phyloP scores from a whole-genome alignment of 2,329 filamentous ascomycete species.

The Exophiala bonariae region DNA sequence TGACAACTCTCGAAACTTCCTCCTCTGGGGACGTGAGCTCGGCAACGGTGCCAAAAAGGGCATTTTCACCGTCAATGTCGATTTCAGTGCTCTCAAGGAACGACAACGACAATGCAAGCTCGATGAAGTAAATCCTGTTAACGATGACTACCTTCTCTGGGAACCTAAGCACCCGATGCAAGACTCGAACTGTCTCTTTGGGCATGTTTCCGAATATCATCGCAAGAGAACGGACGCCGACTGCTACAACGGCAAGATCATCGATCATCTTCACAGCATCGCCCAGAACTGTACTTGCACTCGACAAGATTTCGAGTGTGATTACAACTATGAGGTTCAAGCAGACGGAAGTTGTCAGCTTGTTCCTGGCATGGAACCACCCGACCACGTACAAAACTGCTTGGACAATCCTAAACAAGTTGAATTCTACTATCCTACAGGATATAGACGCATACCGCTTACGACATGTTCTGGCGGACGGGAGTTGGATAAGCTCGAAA shows the following conservation, averaged over 20 bases:
- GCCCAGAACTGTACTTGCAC: slow-evolving; percentile 77
- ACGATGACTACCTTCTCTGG: slow-evolving; percentile 80
- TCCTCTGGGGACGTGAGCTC: slow-evolving; percentile 75
- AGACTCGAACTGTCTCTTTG: slow-evolving; percentile 82
- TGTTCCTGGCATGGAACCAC: slow-evolving; percentile 69
- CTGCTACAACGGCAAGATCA: slow-evolving; percentile 77
- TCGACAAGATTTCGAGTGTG: slow-evolving; percentile 88
- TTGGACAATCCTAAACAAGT: slow-evolving; percentile 63
- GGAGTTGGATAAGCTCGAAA: slow-evolving; percentile 68
- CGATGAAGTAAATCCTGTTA: slow-evolving; percentile 60
- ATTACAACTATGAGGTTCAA: slow-evolving; percentile 88
- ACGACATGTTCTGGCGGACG: slow-evolving; percentile 79
- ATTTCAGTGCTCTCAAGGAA: slow-evolving; percentile 80
- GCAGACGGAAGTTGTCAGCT: slow-evolving; percentile 74
- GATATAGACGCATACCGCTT: slow-evolving; percentile 85
- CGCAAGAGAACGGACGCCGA: slow-evolving; percentile 78
- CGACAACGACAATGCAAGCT: slow-evolving; percentile 64
- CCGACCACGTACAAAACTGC: slow-evolving; percentile 61
- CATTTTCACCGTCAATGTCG: slow-evolving; percentile 76
- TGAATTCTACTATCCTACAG: slow-evolving; percentile 81
- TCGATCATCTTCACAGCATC: slow-evolving; percentile 60
- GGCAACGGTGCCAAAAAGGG: slow-evolving; percentile 43
- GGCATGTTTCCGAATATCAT: slow-evolving; percentile 83
- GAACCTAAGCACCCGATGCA: slow-evolving; percentile 78
- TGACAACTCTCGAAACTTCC: slow-evolving; percentile 85